Evolutionary conservation across 2,329 filamentous ascomycete species (phyloP).

Genomic region (Alternaria brassicicola): DNA sequence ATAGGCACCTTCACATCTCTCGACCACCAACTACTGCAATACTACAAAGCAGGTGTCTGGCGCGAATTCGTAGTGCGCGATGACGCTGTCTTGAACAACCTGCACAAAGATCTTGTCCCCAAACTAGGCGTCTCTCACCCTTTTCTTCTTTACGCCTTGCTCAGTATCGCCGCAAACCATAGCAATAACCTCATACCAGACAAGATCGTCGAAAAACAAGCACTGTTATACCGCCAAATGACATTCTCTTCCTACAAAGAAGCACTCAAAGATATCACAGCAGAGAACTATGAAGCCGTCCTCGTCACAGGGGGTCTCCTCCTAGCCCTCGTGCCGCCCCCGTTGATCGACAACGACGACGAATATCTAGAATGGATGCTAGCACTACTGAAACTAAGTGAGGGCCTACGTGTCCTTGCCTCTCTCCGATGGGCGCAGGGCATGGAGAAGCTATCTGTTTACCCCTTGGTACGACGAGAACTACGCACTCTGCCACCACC

Average conservation of each 20-base stretch:
- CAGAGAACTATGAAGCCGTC: slow-evolving; percentile 41
- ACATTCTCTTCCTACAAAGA: slow-evolving; percentile 35
- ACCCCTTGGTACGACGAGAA: slow-evolving; percentile 38
- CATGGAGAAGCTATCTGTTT: slow-evolving; percentile 41
- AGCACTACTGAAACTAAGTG: slow-evolving; percentile 36
- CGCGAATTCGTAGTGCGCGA: slow-evolving; percentile 28
- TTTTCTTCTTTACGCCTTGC: slow-evolving; percentile 35
- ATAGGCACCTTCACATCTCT: slow-evolving; percentile 27
- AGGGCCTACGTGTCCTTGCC: slow-evolving; percentile 41
- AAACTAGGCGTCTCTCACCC: slow-evolving; percentile 25
- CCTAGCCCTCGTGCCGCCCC: slow-evolving; percentile 28
- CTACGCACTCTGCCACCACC: slow-evolving; percentile 37
- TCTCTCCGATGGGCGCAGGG: slow-evolving; percentile 38
- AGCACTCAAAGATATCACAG: slow-evolving; percentile 37
- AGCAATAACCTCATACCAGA: slow-evolving; percentile 20
- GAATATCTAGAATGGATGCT: slow-evolving; percentile 33
- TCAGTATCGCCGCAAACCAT: slow-evolving; percentile 38
- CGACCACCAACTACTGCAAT: slow-evolving; percentile 33
- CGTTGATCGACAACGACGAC: slow-evolving; percentile 11
- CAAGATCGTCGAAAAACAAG: slow-evolving; percentile 17
- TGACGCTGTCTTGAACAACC: slow-evolving; percentile 16
- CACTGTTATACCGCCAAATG: slow-evolving; percentile 36
- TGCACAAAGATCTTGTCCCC: slow-evolving; percentile 36
- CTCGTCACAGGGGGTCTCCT: slow-evolving; percentile 36
- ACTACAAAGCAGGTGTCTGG: slow-evolving; percentile 37